Conservation (phyloP, 2,329 filamentous ascomycete species). For the Didymellaceae sp. region DNA sequence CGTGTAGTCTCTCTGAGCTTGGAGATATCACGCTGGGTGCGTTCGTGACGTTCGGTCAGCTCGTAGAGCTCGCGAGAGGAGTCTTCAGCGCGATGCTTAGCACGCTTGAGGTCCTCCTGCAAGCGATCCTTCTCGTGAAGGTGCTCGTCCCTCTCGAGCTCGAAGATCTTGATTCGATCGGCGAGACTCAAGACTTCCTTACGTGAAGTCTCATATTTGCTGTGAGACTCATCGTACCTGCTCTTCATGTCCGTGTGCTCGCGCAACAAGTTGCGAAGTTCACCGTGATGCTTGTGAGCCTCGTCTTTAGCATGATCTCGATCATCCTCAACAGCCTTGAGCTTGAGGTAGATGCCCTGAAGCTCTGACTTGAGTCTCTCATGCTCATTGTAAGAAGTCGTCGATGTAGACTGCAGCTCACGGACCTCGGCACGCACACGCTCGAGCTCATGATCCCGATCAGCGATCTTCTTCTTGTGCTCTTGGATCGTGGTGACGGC, state of each 20-base stretch:
- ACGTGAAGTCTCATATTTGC: constrained; percentile 30
- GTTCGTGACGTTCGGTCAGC: constrained; percentile 31
- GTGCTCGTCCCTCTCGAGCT: constrained; percentile 32
- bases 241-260: constrained; percentile 37
- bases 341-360: constrained; percentile 22
- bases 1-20: constrained; percentile 32
- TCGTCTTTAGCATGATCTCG: constrained; percentile 30
- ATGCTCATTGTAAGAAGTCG: constrained; percentile 19
- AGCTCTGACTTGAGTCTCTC: constrained; percentile 29
- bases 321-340: constrained; percentile 28
- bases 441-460: constrained; percentile 29
- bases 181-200: constrained; percentile 29
- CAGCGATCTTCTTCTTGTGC: constrained; percentile 33
- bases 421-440: constrained; percentile 24
- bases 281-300: constrained; percentile 30
- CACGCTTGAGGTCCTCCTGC: constrained; percentile 32
- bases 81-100: constrained; percentile 28
- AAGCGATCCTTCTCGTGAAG: constrained; percentile 34
- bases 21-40: constrained; percentile 28
- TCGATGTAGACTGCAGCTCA: constrained; percentile 20
- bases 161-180: constrained; percentile 32
- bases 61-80: constrained; percentile 30
- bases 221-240: constrained; percentile 24
- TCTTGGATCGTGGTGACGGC: constrained; percentile 28
- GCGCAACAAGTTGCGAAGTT: constrained; percentile 27